phyloP scores from a whole-genome alignment of 768 basidiomycete genomes.

The Amanita exitialis region DNA sequence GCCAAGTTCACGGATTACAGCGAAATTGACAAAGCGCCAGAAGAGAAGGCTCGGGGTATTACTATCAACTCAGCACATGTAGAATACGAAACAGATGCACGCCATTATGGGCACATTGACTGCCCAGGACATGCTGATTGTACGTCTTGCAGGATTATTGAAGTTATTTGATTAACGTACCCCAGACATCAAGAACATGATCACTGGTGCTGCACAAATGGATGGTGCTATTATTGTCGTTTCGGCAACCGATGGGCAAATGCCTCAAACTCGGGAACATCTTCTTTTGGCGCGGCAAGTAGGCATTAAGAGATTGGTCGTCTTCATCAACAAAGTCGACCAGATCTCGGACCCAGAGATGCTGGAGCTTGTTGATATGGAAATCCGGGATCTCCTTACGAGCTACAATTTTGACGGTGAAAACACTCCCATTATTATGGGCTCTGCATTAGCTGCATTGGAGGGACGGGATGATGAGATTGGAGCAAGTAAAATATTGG shows the following conservation, averaged over 20 bases:
- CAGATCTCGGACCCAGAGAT: constrained; percentile 95
- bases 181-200: constrained; percentile 95
- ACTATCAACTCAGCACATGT: constrained; percentile 99
- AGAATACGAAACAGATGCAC: constrained; percentile 85
- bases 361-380: constrained; percentile 99
- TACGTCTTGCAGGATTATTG: constrained; percentile 25
- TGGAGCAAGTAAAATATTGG: constrained; percentile 71
- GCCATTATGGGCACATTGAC: constrained; percentile 98
- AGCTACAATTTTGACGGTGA: constrained; percentile 97
- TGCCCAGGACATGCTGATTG: constrained; percentile 96
- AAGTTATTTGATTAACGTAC: constrained; percentile 7
- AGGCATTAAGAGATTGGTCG: constrained; percentile 93
- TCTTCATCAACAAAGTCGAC: constrained; percentile 99
- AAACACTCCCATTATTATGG: constrained; percentile 96
- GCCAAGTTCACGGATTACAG: constrained; percentile 91
- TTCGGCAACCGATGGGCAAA: constrained; percentile 97
- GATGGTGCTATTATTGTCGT: constrained; percentile 95
- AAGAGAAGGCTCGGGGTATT: constrained; percentile 99
- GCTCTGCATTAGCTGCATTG: constrained; percentile 90
- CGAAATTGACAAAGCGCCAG: constrained; percentile 98
- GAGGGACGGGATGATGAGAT: constrained; percentile 76
- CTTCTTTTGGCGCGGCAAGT: constrained; percentile 96
- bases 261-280: constrained; percentile 99
- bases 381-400: constrained; percentile 92
- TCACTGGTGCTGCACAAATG: constrained; percentile 97